These are phyloP conservation scores for Candida multigemmis DNA, from an alignment of 805 yeast species.

Conservation along the genomic window DNA sequence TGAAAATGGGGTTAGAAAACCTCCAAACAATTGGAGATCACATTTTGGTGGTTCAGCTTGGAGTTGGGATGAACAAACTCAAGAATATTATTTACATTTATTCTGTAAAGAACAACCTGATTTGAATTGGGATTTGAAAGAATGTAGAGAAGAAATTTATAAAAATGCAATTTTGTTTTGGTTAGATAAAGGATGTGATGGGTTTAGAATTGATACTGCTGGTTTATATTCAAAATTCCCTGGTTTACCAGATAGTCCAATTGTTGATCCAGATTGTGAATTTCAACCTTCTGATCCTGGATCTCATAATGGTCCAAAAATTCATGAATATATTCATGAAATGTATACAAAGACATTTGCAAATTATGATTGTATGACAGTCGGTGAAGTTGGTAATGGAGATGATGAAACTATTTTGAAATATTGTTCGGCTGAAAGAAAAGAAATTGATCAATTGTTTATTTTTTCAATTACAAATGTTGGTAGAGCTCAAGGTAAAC, in stretches of 20 bases:
- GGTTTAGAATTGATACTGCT: conserved; percentile 51
- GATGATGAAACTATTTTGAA: conserved; percentile 32
- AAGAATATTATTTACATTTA: conserved; percentile 46
- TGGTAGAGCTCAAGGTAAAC: conserved; percentile 27
- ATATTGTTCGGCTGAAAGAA: conserved; percentile 30
- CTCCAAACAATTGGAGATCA: conserved; percentile 51
- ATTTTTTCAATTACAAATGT: conserved; percentile 23
- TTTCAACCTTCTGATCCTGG: conserved; percentile 28
- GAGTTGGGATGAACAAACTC: conserved; percentile 44
- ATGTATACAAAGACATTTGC: conserved; percentile 33
- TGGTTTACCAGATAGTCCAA: conserved; percentile 40
- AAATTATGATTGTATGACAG: conserved; percentile 45
- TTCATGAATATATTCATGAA: conserved; percentile 50
- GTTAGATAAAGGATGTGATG: conserved; percentile 49
- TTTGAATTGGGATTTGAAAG: conserved; percentile 51
- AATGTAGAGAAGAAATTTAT: conserved; percentile 28
- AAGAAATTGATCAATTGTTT: conserved; percentile 29
- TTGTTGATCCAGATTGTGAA: conserved; percentile 28
- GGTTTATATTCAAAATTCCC: conserved; percentile 42
- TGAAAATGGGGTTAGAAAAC: conserved; percentile 42
- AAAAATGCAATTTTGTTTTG: conserved; percentile 42
- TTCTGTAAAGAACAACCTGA: conserved; percentile 52
- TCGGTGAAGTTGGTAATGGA: conserved; percentile 45
- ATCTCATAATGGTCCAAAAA: conserved; percentile 41
- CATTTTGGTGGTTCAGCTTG: conserved; percentile 49